Conservation (phyloP, 208 protist genomes). For the Porcisia deanei region DNA sequence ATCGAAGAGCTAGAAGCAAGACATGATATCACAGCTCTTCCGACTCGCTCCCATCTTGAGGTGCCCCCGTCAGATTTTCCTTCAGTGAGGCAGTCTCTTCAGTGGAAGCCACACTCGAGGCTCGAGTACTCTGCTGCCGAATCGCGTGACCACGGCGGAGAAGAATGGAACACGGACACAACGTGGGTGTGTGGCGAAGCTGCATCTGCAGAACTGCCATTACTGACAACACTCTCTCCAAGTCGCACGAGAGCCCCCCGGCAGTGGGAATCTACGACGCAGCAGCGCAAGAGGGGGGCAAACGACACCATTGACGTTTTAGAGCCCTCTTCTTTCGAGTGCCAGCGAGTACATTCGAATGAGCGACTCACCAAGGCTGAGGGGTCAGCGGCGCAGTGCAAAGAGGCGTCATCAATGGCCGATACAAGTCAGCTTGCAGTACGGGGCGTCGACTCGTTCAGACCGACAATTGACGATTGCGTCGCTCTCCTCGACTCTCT, state of each 20-base stretch:
- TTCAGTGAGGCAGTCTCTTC: not conserved
- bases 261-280: not conserved
- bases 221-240: not conserved
- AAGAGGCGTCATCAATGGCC: not conserved
- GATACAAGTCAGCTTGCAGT: not conserved
- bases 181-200: not conserved
- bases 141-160: not conserved
- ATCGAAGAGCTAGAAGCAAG: not conserved
- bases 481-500: conserved; percentile 13
- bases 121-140: not conserved
- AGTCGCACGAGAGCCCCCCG: not conserved
- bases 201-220: not conserved
- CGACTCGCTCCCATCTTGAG: not conserved
- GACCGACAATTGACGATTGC: conserved; percentile 13
- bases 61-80: not conserved
- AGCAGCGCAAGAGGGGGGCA: not conserved
- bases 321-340: not conserved
- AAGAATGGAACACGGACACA: not conserved
- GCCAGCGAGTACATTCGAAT: not conserved
- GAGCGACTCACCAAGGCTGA: not conserved
- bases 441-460: not conserved
- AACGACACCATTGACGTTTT: not conserved
- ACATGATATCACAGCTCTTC: not conserved
- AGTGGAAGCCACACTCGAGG: not conserved
- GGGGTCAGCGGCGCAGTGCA: not conserved